Evolutionary conservation across 345 rosid genomes (phyloP).

Genomic region (Cardamine resedifolia): DNA sequence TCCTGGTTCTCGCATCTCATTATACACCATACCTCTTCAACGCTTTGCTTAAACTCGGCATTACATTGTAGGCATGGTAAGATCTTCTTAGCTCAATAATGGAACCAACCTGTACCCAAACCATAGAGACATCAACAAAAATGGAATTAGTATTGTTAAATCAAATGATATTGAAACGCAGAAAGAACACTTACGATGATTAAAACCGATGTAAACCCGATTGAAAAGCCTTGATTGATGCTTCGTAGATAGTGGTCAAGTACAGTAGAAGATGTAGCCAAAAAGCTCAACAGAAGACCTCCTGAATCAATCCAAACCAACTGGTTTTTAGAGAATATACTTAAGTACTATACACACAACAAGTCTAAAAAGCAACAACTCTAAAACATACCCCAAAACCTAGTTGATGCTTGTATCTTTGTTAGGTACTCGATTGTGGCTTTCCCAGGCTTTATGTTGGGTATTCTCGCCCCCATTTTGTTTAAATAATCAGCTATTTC

Average conservation of each 20-base stretch:
- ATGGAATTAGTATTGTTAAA: too few relatives aligned
- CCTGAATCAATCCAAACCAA: conserved; percentile 48
- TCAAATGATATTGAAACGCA: background rate
- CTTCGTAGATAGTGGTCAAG: conserved; percentile 81
- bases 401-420: conserved; percentile 89
- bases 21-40: conserved; percentile 76
- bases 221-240: conserved; percentile 76
- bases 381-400: conserved; percentile 81
- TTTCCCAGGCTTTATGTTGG: conserved; percentile 90
- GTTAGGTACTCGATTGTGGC: conserved; percentile 84
- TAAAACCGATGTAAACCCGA: conserved; percentile 85
- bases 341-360: background rate
- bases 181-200: conserved; percentile 65
- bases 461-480: conserved; percentile 98
- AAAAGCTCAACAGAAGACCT: conserved; percentile 72
- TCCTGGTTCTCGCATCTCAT: conserved; percentile 15
- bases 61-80: conserved; percentile 92
- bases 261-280: conserved; percentile 83
- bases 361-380: background rate
- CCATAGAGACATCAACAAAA: background rate
- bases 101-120: conserved; percentile 73
- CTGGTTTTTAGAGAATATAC: background rate
- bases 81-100: conserved; percentile 95
- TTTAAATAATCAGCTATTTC: conserved; percentile 94
- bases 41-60: conserved; percentile 95